Conservation (phyloP, 306 rosid species). For the Acacia confusa region DNA sequence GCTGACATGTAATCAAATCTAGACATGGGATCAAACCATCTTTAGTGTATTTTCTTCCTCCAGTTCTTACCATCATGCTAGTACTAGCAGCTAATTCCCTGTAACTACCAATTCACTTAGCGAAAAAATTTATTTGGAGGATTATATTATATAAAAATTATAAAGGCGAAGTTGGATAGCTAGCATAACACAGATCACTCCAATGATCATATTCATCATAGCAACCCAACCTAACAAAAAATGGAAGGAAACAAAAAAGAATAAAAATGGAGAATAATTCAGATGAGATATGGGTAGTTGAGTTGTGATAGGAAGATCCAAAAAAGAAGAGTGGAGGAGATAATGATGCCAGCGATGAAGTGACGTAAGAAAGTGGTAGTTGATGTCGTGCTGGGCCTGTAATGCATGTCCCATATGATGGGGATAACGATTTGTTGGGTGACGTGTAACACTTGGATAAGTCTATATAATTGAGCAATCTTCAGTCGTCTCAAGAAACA, state of each 20-base stretch:
- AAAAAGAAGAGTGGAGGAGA: constrained; percentile 1
- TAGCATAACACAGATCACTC: neutral
- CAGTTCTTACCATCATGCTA: neutral
- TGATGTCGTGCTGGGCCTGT: neutral
- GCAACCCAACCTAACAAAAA: neutral
- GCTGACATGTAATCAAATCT: neutral
- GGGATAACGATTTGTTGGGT: constrained; percentile 42
- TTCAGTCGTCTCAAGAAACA: neutral
- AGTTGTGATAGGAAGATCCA: neutral
- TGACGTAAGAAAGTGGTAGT: neutral
- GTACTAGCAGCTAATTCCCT: neutral
- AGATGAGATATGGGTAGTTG: neutral
- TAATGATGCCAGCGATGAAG: constrained; percentile 28
- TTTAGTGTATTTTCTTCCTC: neutral
- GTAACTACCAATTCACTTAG: neutral
- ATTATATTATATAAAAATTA: neutral
- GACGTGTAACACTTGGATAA: constrained; percentile 37
- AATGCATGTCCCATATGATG: constrained; percentile 30
- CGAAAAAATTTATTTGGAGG: neutral
- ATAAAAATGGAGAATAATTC: neutral
- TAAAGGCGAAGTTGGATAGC: neutral
- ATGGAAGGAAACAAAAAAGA: neutral
- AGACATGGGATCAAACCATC: neutral
- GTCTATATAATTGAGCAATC: constrained; percentile 21
- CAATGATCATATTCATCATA: neutral